Conservation (phyloP, 2,329 filamentous ascomycete genomes). For the Fusarium pseudocircinatum region DNA sequence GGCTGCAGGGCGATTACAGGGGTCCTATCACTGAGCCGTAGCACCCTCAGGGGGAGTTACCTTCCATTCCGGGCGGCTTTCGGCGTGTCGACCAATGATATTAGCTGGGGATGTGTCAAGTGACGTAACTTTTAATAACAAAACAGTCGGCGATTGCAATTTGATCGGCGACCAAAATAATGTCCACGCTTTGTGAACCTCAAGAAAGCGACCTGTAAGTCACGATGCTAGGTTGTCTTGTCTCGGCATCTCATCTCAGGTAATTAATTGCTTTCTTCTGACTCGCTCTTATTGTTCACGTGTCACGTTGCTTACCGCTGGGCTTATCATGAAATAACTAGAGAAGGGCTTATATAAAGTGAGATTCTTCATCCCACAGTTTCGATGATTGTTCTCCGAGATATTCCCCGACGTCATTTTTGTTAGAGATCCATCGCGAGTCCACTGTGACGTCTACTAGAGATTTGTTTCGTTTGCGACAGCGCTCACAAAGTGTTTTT, state of each 20-base stretch:
- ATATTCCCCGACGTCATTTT: constrained; percentile 33
- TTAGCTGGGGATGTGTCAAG: not conserved
- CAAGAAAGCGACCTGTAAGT: constrained; percentile 2
- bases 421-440: not conserved
- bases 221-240: constrained; percentile 29
- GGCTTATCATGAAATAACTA: constrained; percentile 1
- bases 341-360: constrained; percentile 5
- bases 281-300: constrained; percentile 20
- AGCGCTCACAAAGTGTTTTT: not conserved
- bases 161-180: constrained; percentile 20
- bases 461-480: not conserved
- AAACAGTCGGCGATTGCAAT: constrained; percentile 34
- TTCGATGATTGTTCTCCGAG: constrained; percentile 5
- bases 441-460: constrained; percentile 19
- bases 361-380: constrained; percentile 9
- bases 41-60: not conserved
- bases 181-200: not conserved
- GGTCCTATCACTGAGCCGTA: not conserved
- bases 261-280: not conserved
- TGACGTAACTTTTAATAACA: constrained; percentile 30
- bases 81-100: constrained; percentile 11
- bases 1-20: constrained; percentile 22
- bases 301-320: constrained; percentile 28
- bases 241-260: constrained; percentile 27
- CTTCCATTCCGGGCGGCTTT: constrained; percentile 19